These are phyloP conservation scores for Physaria fendleri DNA, from an alignment of 345 rosid genomes.

Conservation along the genomic window DNA sequence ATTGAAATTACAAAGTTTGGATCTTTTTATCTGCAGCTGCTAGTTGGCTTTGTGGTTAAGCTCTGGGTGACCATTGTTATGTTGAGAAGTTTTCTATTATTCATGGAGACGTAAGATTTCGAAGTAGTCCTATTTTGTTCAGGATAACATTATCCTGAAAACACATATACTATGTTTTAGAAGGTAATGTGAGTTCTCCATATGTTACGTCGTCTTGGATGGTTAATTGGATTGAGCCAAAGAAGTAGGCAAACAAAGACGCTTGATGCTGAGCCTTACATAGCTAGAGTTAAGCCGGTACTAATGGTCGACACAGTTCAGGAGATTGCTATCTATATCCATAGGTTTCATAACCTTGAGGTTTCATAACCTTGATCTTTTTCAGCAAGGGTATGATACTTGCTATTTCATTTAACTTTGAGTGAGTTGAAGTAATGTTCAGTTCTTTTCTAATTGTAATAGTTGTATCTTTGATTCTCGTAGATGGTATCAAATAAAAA, in stretches of 20 bases:
- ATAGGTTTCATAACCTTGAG: conserved; percentile 39
- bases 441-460: neutral
- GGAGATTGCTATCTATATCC: conserved; percentile 69
- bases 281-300: conserved; percentile 44
- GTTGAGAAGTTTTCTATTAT: neutral
- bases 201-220: conserved; percentile 48
- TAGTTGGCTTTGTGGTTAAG: neutral
- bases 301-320: conserved; percentile 72
- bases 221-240: conserved; percentile 51
- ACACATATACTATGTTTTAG: conserved; percentile 10
- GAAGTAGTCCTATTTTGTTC: conserved; percentile 1
- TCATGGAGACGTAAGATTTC: neutral
- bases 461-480: neutral
- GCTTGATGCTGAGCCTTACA: conserved; percentile 45
- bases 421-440: neutral
- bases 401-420: neutral
- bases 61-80: neutral
- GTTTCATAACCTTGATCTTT: conserved; percentile 40
- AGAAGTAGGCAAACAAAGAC: conserved; percentile 38
- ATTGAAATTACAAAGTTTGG: neutral
- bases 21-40: conserved; percentile 1
- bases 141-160: conserved; percentile 15
- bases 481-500: conserved; percentile 94
- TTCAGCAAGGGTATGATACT: conserved; percentile 80
- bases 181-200: conserved; percentile 39